These are phyloP conservation scores for Delonix regia DNA, from an alignment of 306 rosid species.

Conservation along the genomic window DNA sequence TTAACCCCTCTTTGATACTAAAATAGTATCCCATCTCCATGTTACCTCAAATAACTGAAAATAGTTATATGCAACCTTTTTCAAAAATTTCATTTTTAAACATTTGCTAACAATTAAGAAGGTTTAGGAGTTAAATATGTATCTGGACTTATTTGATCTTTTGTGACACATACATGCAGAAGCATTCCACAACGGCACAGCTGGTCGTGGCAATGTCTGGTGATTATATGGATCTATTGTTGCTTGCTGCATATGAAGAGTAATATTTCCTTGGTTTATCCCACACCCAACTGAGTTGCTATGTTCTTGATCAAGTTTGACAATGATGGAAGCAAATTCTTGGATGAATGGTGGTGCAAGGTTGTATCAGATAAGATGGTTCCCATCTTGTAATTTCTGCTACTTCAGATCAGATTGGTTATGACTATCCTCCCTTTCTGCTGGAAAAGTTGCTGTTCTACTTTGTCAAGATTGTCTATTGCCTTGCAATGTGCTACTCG, in stretches of 20 bases:
- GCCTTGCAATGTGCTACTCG: background rate
- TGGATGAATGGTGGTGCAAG: background rate
- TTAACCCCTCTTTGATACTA: background rate
- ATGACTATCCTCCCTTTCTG: background rate
- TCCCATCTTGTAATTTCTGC: background rate
- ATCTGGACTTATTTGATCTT: conserved; percentile 4
- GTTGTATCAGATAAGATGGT: background rate
- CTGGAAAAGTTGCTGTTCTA: background rate
- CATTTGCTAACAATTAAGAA: background rate
- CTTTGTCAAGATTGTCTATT: background rate
- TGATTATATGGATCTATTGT: background rate
- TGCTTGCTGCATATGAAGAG: background rate
- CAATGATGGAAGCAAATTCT: background rate
- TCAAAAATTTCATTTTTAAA: background rate
- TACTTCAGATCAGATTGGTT: background rate
- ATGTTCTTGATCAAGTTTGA: background rate
- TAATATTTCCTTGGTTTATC: background rate
- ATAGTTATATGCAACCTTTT: background rate
- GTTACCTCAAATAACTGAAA: background rate
- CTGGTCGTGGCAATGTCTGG: background rate
- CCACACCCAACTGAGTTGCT: background rate
- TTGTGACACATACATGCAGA: background rate
- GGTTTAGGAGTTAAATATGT: background rate
- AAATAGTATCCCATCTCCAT: background rate
- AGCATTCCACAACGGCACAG: background rate